Evolutionary conservation across 2,329 filamentous ascomycete species (phyloP), one percentile per base, ranked within the genome.

Genomic region (Escovopsis weberi): DNA sequence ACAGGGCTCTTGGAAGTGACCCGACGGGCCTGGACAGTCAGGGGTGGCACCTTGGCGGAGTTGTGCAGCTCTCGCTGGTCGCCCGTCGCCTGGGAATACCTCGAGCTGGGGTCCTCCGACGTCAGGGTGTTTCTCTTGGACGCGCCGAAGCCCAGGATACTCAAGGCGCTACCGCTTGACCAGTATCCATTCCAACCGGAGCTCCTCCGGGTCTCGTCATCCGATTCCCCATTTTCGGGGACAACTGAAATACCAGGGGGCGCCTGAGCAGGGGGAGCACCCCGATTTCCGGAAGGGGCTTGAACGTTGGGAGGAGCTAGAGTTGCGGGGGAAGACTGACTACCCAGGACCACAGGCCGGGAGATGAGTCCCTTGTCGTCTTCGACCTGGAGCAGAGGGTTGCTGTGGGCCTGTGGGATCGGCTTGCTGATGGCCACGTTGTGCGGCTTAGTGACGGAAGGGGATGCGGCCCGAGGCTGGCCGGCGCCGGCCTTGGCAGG

Each of bases 171-270:
- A 42, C 81, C 82, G 40, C 80, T 80, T 12, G 80, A 83, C 74
- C 82, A 86, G 60, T 85, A 86, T 42, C 75, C 67, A 58, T 84
- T 85, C 82, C 82, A 86, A 39, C 80, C 80, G 4, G 80, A 85
- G 51, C 79, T 84, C 53, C 75, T 69, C 43, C 77, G 69, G 18
- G 66, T 62, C 37, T 61, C 62, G 39, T 65, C 68, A 40, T 69
- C 61, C 48, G 47, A 53, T 42, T 55, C 60, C 47, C 47, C 50
- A 23, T 23, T 23, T 23, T 23, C 6, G 23, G 23, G 23, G 23
- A 23, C 23, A 23, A 6, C 23, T 1, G 23, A 23, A 6, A 23
- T 23, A 23, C 23, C 6, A 6, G 23, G 23, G 23, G 23, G 2
- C 4, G 4, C 23, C 23, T 23, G 23, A 3, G 23, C 23, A 23